phyloP scores from a whole-genome alignment of 257 asterid species.

The Jacaranda mimosifolia region DNA sequence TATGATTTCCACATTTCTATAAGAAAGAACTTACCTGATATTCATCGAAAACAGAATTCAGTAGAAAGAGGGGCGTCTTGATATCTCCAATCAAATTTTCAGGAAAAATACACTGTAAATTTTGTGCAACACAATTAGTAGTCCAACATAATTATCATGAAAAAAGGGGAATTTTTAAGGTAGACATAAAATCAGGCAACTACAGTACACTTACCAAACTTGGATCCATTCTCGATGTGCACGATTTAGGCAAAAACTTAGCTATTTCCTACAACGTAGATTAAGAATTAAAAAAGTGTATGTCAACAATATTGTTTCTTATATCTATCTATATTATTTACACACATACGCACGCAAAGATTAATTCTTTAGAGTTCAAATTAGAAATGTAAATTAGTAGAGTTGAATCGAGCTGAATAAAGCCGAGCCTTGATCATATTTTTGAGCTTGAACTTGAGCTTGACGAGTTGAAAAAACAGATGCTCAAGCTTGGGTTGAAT shows the following conservation, averaged over 20 bases:
- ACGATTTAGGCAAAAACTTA: conserved; percentile 34
- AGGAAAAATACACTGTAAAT: conserved; percentile 49
- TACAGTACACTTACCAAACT: conserved; percentile 43
- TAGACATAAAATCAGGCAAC: background rate
- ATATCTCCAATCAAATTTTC: conserved; percentile 43
- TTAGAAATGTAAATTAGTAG: too few species aligned
- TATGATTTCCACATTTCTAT: background rate
- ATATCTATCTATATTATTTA: too few species aligned
- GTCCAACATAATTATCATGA: background rate
- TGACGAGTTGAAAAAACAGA: too few species aligned
- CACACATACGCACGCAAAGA: too few species aligned
- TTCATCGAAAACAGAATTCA: conserved; percentile 43
- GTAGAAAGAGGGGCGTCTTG: conserved; percentile 43
- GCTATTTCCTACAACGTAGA: conserved; percentile 30
- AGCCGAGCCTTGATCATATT: too few species aligned
- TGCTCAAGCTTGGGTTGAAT: too few species aligned
- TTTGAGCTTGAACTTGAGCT: too few species aligned
- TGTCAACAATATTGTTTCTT: background rate
- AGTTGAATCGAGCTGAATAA: too few species aligned
- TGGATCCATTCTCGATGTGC: conserved; percentile 40
- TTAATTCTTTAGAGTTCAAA: too few species aligned
- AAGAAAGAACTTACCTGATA: conserved; percentile 38
- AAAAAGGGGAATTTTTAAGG: background rate
- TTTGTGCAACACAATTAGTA: background rate
- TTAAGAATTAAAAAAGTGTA: background rate